Evolutionary conservation across 2,329 filamentous ascomycete species (phyloP).

Genomic region (Penicillium sp.): DNA sequence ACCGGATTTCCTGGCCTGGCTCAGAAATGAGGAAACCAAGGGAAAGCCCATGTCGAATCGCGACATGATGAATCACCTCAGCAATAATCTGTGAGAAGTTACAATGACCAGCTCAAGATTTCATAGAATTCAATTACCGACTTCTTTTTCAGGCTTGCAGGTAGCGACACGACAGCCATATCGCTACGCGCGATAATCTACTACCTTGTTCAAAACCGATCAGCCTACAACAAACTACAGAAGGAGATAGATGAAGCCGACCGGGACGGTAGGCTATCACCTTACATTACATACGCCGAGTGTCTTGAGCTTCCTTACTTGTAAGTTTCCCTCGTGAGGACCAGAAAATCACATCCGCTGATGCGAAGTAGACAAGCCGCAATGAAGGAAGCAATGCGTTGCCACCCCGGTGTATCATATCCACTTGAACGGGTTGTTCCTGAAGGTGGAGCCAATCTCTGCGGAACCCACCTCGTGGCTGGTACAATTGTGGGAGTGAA

Average conservation of each 20-base stretch:
- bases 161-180: constrained; percentile 77
- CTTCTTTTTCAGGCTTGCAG: constrained; percentile 58
- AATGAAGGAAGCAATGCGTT: constrained; percentile 74
- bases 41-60: constrained; percentile 14
- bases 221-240: constrained; percentile 49
- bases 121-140: no score
- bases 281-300: constrained; percentile 64
- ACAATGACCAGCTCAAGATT: no score
- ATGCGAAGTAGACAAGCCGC: constrained; percentile 60
- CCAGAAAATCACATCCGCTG: background rate
- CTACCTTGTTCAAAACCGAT: constrained; percentile 65
- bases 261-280: constrained; percentile 52
- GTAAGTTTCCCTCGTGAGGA: background rate
- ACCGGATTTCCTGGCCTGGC: constrained; percentile 15
- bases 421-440: constrained; percentile 74
- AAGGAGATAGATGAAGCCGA: constrained; percentile 58
- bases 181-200: constrained; percentile 70
- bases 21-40: constrained; percentile 8
- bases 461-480: constrained; percentile 5
- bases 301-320: constrained; percentile 71
- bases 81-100: constrained; percentile 11
- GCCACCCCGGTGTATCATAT: constrained; percentile 72
- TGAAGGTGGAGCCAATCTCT: constrained; percentile 55
- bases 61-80: constrained; percentile 15
- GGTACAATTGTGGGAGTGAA: constrained; percentile 15